Percentiles rank a stretch among this genome's conserved stretches.
phyloP scores from a whole-genome alignment of 176 grass and related monocot species.

The Saccharum spontaneum region DNA sequence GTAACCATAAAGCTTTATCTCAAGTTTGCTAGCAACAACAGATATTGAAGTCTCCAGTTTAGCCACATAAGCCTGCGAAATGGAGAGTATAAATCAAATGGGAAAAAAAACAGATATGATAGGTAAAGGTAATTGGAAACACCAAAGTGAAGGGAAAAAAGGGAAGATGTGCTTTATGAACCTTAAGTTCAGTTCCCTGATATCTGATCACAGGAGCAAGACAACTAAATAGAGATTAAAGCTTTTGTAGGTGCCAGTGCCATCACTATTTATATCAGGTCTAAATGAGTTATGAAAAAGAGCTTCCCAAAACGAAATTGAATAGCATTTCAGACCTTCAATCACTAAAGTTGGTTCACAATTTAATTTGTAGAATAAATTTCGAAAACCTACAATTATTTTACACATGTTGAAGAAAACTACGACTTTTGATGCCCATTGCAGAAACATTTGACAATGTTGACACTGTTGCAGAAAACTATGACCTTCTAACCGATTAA shows the following conservation, averaged over 20 bases:
- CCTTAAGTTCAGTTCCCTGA: background rate
- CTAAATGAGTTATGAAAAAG: background rate
- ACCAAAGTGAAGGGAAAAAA: background rate
- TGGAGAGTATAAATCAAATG: conserved; percentile 19
- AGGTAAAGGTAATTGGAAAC: conserved; percentile 4
- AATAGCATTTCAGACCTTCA: conserved; percentile 13
- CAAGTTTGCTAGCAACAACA: conserved; percentile 69
- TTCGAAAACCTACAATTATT: background rate
- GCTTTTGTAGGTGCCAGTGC: background rate
- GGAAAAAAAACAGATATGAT: conserved; percentile 20
- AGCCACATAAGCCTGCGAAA: conserved; percentile 74
- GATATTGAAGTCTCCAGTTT: conserved; percentile 82
- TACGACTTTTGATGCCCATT: background rate
- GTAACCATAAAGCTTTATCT: conserved; percentile 92
- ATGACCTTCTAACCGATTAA: background rate
- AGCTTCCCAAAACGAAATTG: background rate
- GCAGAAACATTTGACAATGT: background rate
- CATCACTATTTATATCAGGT: background rate
- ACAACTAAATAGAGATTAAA: background rate
- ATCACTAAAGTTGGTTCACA: conserved; percentile 2
- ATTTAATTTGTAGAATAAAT: background rate
- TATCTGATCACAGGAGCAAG: conserved; percentile 32
- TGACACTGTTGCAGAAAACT: background rate
- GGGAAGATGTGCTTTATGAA: background rate
- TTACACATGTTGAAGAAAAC: background rate